Evolutionary conservation across 441 rosid species (phyloP).

Genomic region (Pelargonium fulgidum): DNA sequence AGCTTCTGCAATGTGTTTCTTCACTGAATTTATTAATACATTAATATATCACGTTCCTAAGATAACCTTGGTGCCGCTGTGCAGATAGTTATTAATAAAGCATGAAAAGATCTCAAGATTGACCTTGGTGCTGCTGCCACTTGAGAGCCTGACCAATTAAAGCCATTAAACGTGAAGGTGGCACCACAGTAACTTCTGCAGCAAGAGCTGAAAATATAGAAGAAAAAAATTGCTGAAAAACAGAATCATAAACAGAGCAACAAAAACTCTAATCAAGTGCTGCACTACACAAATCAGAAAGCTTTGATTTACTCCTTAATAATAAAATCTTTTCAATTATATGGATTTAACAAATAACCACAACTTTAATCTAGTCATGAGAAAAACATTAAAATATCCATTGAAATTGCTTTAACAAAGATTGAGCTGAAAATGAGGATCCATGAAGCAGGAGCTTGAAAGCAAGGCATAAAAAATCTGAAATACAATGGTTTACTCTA

Average conservation of each 20-base stretch:
- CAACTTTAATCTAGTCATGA: too few species aligned
- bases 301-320: background rate
- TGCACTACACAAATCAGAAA: conserved; percentile 1
- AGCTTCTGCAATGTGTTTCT: conserved; percentile 6
- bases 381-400: too few species aligned
- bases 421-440: too few species aligned
- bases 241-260: conserved; percentile 1
- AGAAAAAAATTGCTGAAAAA: conserved; percentile 18
- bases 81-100: background rate
- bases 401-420: too few species aligned
- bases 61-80: background rate
- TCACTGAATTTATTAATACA: background rate
- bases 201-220: conserved; percentile 58
- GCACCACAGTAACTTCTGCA: conserved; percentile 91
- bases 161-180: conserved; percentile 98
- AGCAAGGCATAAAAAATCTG: too few species aligned
- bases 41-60: background rate
- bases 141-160: conserved; percentile 94
- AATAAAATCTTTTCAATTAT: background rate
- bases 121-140: conserved; percentile 99
- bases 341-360: background rate
- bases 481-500: background rate
- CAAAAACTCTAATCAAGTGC: background rate
- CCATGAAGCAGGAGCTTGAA: too few species aligned
- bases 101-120: background rate